Conservation (phyloP, 805 yeast species). For the Saccharomyces jurei region DNA sequence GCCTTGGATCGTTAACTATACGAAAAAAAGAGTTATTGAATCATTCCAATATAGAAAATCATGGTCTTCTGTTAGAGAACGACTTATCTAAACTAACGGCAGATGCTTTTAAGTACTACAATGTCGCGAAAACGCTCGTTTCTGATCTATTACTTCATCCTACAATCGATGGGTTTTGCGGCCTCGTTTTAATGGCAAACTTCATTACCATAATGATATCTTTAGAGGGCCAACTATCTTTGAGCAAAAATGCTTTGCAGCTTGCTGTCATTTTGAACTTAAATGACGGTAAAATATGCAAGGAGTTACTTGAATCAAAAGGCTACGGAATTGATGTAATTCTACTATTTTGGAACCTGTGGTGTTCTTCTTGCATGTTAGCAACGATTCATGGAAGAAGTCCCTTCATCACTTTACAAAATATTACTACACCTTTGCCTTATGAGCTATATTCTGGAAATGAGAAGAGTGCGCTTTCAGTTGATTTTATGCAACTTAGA, state of each 20-base stretch:
- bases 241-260: constrained; percentile 2
- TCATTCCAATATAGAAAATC: not conserved
- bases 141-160: not conserved
- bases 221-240: constrained; percentile 1
- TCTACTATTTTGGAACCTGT: constrained; percentile 3
- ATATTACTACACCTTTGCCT: constrained; percentile 2
- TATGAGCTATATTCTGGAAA: not conserved
- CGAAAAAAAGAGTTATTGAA: constrained; percentile 2
- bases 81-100: not conserved
- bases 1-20: constrained; percentile 5
- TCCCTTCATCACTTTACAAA: constrained; percentile 1
- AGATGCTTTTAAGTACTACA: not conserved
- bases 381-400: constrained; percentile 2
- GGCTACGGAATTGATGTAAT: not conserved
- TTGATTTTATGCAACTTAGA: constrained; percentile 3
- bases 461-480: not conserved
- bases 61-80: not conserved
- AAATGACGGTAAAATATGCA: not conserved
- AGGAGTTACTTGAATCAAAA: not conserved
- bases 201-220: constrained; percentile 5
- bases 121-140: not conserved
- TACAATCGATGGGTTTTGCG: constrained; percentile 2
- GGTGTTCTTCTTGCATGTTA: constrained; percentile 6
- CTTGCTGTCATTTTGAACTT: constrained; percentile 1
- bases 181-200: constrained; percentile 3